These are phyloP conservation scores for Pseudohyphozyma bogoriensis DNA, from an alignment of 768 basidiomycete genomes.

Conservation along the genomic window DNA sequence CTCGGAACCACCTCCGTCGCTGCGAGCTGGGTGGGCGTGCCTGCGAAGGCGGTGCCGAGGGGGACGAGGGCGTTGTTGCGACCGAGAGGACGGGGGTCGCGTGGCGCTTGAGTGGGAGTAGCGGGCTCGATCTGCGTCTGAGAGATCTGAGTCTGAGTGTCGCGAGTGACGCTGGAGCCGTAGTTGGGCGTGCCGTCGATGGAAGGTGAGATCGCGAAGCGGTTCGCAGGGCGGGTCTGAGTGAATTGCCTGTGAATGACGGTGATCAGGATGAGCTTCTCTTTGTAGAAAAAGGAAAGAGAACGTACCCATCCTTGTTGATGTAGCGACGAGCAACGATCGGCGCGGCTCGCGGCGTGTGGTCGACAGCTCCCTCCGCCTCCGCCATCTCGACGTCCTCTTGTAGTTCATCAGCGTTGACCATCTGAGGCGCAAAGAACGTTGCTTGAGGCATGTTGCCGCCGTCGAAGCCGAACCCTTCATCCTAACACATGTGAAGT, in stretches of 20 bases:
- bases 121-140: constrained; percentile 4
- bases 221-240: constrained; percentile 20
- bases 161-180: constrained; percentile 1
- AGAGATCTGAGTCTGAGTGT: not conserved
- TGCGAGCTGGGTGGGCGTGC: not conserved
- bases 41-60: not conserved
- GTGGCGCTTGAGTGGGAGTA: constrained; percentile 13
- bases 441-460: not conserved
- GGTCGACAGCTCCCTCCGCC: constrained; percentile 7
- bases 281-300: no score
- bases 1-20: not conserved
- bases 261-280: not conserved
- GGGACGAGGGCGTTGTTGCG: not conserved
- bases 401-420: constrained; percentile 12
- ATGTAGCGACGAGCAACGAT: constrained; percentile 18
- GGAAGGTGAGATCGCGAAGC: constrained; percentile 18
- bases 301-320: constrained; percentile 23
- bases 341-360: constrained; percentile 7
- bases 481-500: no score
- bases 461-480: constrained; percentile 19
- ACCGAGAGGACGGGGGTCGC: constrained; percentile 4
- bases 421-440: constrained; percentile 8
- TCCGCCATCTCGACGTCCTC: constrained; percentile 16
- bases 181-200: not conserved
- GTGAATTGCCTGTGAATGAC: constrained; percentile 6